A percentile compares a stretch with the other conserved stretches of the same genome.
Conservation (phyloP, 2,329 filamentous ascomycete genomes). For the Mollisia scopiformis region DNA sequence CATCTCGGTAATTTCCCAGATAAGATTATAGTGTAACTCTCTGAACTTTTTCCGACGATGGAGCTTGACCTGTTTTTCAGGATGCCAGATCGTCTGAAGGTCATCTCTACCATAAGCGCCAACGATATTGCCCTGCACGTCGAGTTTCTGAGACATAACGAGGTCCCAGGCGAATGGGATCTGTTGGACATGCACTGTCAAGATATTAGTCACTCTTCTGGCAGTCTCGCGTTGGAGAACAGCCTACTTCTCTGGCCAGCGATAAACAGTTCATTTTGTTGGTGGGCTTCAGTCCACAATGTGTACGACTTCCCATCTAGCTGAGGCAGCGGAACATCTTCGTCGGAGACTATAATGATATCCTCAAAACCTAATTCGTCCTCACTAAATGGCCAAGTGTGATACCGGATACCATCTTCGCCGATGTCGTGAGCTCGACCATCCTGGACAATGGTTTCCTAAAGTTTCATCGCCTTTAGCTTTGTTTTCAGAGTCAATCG, state of each 20-base stretch:
- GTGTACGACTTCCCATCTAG: conserved; percentile 8
- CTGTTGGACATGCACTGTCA: conserved; percentile 13
- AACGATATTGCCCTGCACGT: background rate
- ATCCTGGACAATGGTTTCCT: conserved; percentile 7
- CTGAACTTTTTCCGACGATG: conserved; percentile 1
- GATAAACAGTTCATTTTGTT: conserved; percentile 8
- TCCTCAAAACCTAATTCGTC: conserved; percentile 14
- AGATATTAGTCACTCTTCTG: background rate
- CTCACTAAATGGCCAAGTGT: conserved; percentile 5
- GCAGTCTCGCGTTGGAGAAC: too few relatives aligned
- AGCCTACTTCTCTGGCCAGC: conserved; percentile 3
- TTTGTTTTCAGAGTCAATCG: background rate
- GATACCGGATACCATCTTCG: too few relatives aligned
- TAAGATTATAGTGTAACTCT: conserved; percentile 10
- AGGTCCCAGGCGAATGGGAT: conserved; percentile 13
- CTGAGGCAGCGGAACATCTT: background rate
- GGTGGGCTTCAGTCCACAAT: conserved; percentile 16
- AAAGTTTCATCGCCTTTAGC: background rate
- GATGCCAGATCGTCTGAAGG: too few relatives aligned
- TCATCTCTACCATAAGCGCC: too few relatives aligned
- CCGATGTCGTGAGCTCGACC: background rate
- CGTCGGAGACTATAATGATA: conserved; percentile 18
- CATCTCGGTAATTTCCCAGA: conserved; percentile 23
- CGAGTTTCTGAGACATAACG: conserved; percentile 14
- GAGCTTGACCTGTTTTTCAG: conserved; percentile 1